Conservation (phyloP, 2,329 filamentous ascomycete species). For the Epichloe hybrida region DNA sequence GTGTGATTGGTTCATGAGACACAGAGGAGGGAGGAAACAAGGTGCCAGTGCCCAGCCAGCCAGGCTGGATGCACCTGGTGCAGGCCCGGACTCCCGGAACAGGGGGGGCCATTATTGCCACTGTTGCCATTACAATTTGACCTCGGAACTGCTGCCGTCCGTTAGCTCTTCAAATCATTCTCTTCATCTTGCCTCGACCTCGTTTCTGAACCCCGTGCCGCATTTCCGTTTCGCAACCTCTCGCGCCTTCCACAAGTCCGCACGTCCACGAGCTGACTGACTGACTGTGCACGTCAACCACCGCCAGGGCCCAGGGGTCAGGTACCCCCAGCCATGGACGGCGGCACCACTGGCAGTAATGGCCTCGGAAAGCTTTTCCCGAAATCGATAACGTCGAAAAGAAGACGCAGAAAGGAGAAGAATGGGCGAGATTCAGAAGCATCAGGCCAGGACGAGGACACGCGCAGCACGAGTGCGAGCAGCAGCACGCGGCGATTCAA, state of each 20-base stretch:
- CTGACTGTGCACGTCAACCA: not conserved
- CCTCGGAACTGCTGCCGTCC: not conserved
- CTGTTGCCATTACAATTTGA: too few relatives aligned
- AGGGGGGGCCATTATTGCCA: too few relatives aligned
- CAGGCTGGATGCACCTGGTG: too few relatives aligned
- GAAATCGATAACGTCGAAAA: conserved; percentile 35
- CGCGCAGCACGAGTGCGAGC: conserved; percentile 21
- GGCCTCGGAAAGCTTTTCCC: conserved; percentile 39
- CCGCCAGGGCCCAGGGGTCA: not conserved
- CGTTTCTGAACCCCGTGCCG: not conserved
- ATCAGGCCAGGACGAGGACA: conserved; percentile 16
- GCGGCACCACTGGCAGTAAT: conserved; percentile 11
- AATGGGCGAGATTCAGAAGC: conserved; percentile 23
- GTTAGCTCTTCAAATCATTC: not conserved
- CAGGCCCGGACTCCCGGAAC: too few relatives aligned
- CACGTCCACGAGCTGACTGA: too few relatives aligned
- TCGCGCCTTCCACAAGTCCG: not conserved
- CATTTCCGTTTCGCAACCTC: not conserved
- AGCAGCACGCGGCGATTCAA: conserved; percentile 6
- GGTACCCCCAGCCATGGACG: conserved; percentile 6
- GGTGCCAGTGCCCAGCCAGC: too few relatives aligned
- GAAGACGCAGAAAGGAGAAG: conserved; percentile 33
- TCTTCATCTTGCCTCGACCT: not conserved
- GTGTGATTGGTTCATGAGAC: too few relatives aligned
- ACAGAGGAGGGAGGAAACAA: too few relatives aligned